These are phyloP conservation scores for Diplodia seriata DNA, from an alignment of 2,329 filamentous ascomycete species.

Conservation along the genomic window DNA sequence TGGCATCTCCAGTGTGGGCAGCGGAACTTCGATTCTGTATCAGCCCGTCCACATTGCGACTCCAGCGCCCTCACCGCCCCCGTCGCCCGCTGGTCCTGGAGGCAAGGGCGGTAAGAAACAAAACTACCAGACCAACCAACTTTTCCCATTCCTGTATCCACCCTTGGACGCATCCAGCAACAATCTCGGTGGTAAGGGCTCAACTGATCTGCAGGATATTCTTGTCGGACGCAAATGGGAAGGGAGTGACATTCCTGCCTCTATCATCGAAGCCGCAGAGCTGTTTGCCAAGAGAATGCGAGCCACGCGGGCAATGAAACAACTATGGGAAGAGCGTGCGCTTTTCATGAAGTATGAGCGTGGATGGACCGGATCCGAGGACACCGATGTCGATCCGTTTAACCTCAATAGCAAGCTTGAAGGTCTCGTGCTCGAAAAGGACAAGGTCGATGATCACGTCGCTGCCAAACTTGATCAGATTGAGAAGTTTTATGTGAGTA, in stretches of 20 bases:
- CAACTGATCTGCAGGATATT: constrained; percentile 77
- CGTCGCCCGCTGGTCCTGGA: constrained; percentile 80
- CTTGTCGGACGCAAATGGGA: constrained; percentile 88
- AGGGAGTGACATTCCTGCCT: constrained; percentile 91
- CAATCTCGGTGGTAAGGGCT: constrained; percentile 86
- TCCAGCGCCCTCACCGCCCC: constrained; percentile 91
- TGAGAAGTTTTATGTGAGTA: constrained; percentile 83
- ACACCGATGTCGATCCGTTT: constrained; percentile 54
- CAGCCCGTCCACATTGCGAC: constrained; percentile 99
- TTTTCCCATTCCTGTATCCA: constrained; percentile 97
- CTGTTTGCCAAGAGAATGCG: constrained; percentile 89
- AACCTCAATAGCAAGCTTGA: constrained; percentile 37
- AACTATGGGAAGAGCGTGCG: constrained; percentile 94
- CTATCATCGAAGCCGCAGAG: constrained; percentile 92
- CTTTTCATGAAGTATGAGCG: constrained; percentile 90
- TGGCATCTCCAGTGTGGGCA: constrained; percentile 56
- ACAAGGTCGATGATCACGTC: constrained; percentile 57
- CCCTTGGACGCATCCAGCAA: constrained; percentile 89
- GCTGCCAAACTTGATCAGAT: constrained; percentile 65
- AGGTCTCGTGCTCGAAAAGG: constrained; percentile 42
- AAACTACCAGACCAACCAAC: constrained; percentile 98
- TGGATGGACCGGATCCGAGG: constrained; percentile 73
- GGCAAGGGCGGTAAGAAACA: constrained; percentile 98
- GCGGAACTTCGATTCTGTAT: constrained; percentile 79
- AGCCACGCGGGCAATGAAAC: constrained; percentile 88